Evolutionary conservation across 2,329 filamentous ascomycete genomes (phyloP).

Genomic region (Trichoderma atrobrunneum): DNA sequence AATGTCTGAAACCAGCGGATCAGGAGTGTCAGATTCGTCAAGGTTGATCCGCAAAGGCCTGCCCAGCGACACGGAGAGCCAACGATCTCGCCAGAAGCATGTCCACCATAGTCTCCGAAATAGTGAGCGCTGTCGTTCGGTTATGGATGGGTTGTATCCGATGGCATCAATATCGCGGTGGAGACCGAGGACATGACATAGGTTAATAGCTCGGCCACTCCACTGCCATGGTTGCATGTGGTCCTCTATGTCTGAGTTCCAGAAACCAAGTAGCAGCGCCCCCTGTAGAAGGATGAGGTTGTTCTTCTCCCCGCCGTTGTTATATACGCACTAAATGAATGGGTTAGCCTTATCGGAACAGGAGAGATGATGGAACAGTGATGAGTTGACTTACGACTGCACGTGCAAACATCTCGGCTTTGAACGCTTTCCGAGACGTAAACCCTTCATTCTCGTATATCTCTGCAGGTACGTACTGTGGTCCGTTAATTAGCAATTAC

Average conservation of each 20-base stretch:
- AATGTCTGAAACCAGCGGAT: slow-evolving; percentile 6
- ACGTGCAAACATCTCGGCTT: slow-evolving; percentile 8
- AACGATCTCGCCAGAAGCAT: slow-evolving; percentile 6
- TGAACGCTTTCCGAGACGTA: slow-evolving; percentile 6
- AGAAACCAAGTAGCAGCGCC: neutral
- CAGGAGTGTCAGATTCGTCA: slow-evolving; percentile 7
- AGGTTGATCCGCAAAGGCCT: slow-evolving; percentile 1
- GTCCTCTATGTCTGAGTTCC: slow-evolving; percentile 7
- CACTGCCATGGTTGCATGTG: slow-evolving; percentile 15
- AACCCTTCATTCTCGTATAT: slow-evolving; percentile 12
- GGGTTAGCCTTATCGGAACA: neutral
- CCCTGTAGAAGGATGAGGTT: neutral
- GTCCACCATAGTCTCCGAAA: slow-evolving; percentile 13
- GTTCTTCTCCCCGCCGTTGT: slow-evolving; percentile 11
- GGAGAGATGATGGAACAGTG: neutral
- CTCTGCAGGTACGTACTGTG: neutral
- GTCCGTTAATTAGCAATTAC: neutral
- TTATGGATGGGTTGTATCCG: slow-evolving; percentile 9
- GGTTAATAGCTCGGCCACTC: slow-evolving; percentile 5
- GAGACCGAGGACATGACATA: slow-evolving; percentile 1
- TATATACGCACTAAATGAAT: neutral
- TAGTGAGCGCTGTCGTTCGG: slow-evolving; percentile 3
- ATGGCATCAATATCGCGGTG: slow-evolving; percentile 10
- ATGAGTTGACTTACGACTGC: neutral
- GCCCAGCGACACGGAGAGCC: neutral